Base-by-base conservation (phyloP, 2,329 filamentous ascomycete species). In the Beauveria medogensis region DNA sequence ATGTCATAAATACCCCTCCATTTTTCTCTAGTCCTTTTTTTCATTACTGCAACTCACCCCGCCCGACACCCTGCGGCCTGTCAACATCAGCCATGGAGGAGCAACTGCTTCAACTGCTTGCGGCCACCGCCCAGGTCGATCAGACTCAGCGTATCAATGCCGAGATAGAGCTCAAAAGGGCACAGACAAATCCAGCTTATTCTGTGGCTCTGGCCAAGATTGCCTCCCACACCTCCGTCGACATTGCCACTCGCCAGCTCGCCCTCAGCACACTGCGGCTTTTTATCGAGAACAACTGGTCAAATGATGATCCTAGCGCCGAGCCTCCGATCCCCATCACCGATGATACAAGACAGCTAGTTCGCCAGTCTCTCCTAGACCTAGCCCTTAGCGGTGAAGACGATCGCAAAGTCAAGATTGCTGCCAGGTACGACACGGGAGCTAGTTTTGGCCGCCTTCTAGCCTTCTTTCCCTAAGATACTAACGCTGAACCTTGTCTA, bases 271-370 rank as follows among this genome's bases (percentile, higher is more conserved):
- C 85, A 62, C 82, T 97, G 65, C 90, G 93, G 70, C 86, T 86
- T 61, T 95, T 96, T 73, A 89, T 97, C 64, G 82, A 91, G 73
- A 82, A 83, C 59, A 89, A 91, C 73, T 99, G 94, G 94, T 90
- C 86, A 62, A 82, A 85, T 24, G 84, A 87, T 57, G 85, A 89
- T 66, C 87, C 89, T 64, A 88, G 92, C 62, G 85, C 85, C 59
- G 76, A 76, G 46, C 74, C 77, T 20, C 82, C 80, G 62, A 77
- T 92, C 34, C 81, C 87, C 54, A 86, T 96, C 67, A 80, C 82
- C 58, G 90, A 96, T 65, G 80, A 84, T 52, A 85, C 85, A 65
- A 94, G 95, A 73, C 80, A 82, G 41, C 82, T 88, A 69, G 80
- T 97, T 64, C 86, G 91, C 67, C 82, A 84, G 64, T 81, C 84